Percentiles rank a stretch among this genome's conserved stretches.
Conservation (phyloP, 2,329 filamentous ascomycete species). For the Pseudomassariella vexata region DNA sequence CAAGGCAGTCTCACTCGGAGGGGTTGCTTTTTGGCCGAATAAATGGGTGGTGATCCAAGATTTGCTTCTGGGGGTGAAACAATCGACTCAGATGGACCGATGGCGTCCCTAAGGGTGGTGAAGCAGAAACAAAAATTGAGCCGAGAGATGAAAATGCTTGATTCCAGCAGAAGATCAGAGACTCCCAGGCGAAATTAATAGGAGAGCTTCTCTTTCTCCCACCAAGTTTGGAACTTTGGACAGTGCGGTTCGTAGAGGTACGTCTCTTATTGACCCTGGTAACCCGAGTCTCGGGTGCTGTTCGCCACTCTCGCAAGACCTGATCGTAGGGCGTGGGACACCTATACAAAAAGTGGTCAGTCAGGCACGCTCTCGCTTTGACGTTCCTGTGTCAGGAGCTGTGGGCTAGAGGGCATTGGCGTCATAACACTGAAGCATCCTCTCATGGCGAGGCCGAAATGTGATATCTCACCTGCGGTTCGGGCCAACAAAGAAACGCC, state of each 20-base stretch:
- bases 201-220: conserved; percentile 21
- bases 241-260: conserved; percentile 18
- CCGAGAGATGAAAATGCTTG: conserved; percentile 3
- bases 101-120: conserved; percentile 2
- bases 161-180: conserved; percentile 1
- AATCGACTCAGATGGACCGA: conserved; percentile 7
- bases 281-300: conserved; percentile 28
- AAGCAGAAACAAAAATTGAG: not conserved
- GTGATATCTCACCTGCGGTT: conserved; percentile 13
- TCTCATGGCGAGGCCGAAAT: conserved; percentile 1
- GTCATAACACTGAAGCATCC: not conserved
- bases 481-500: conserved; percentile 8
- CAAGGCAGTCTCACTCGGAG: too few relatives aligned
- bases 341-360: conserved; percentile 11
- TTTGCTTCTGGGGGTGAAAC: conserved; percentile 10
- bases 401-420: not conserved
- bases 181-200: conserved; percentile 20
- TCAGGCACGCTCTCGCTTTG: conserved; percentile 2
- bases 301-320: conserved; percentile 16
- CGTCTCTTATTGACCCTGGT: conserved; percentile 23
- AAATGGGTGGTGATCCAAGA: too few relatives aligned
- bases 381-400: conserved; percentile 1
- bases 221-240: conserved; percentile 22
- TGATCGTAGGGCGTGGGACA: conserved; percentile 10
- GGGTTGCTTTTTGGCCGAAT: not conserved